Conservation (phyloP, 1,139 yeast species). For the Taphrina sp. region DNA sequence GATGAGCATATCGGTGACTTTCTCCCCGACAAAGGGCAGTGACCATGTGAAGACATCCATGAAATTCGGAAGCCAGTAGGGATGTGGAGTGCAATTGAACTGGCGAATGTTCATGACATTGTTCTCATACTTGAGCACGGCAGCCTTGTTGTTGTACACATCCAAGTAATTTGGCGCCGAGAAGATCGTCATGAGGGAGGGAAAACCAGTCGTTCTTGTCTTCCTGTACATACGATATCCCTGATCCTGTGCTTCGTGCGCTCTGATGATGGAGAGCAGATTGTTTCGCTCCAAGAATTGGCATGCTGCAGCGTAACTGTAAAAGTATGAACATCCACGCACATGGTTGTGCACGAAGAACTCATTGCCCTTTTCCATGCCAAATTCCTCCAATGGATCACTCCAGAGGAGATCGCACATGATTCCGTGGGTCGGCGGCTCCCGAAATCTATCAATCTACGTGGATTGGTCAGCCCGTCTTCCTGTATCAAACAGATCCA, state of each 20-base stretch:
- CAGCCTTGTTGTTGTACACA: slow-evolving; percentile 92
- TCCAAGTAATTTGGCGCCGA: slow-evolving; percentile 96
- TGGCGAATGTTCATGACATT: slow-evolving; percentile 89
- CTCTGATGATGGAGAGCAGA: slow-evolving; percentile 78
- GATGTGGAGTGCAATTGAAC: slow-evolving; percentile 86
- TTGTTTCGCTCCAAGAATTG: slow-evolving; percentile 77
- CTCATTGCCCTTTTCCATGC: slow-evolving; percentile 60
- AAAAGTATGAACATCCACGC: slow-evolving; percentile 91
- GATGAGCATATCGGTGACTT: slow-evolving; percentile 87
- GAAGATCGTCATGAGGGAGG: slow-evolving; percentile 85
- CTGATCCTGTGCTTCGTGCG: slow-evolving; percentile 97
- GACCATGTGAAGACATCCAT: slow-evolving; percentile 99
- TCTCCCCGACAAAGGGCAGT: slow-evolving; percentile 94
- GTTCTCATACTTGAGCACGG: slow-evolving; percentile 83
- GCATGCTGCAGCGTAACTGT: slow-evolving; percentile 80
- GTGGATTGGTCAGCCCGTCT: slow-evolving; percentile 44
- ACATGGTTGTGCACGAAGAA: slow-evolving; percentile 68
- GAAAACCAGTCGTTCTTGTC: slow-evolving; percentile 86
- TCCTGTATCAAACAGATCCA: slow-evolving; percentile 39
- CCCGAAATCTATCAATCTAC: slow-evolving; percentile 66
- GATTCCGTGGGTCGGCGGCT: slow-evolving; percentile 90
- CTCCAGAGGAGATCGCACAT: slow-evolving; percentile 98
- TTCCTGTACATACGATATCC: slow-evolving; percentile 85
- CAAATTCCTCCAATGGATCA: slow-evolving; percentile 88
- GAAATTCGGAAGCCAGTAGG: slow-evolving; percentile 94